Conservation (phyloP, 805 yeast species). For the Torulaspora maleeae region DNA sequence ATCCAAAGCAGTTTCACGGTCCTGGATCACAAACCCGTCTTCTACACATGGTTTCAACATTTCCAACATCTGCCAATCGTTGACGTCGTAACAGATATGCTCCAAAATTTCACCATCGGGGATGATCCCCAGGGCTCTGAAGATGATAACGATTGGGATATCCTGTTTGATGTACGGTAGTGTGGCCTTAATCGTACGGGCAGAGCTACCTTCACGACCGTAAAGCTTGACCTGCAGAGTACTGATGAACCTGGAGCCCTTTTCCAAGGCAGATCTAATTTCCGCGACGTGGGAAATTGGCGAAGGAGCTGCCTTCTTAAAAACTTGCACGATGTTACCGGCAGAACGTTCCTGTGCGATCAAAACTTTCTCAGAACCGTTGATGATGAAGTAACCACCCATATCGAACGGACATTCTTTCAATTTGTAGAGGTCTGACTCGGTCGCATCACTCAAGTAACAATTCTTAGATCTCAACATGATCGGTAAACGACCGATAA, state of each 20-base stretch:
- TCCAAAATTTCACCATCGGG: constrained; percentile 99
- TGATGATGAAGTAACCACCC: constrained; percentile 98
- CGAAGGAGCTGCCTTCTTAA: constrained; percentile 95
- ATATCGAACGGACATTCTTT: constrained; percentile 99
- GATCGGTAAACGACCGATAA: constrained; percentile 95
- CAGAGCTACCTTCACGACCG: constrained; percentile 68
- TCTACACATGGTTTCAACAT: constrained; percentile 98
- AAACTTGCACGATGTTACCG: constrained; percentile 97
- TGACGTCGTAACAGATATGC: constrained; percentile 95
- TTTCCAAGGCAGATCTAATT: constrained; percentile 92
- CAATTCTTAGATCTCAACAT: constrained; percentile 97
- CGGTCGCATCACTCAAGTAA: constrained; percentile 82
- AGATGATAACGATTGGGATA: constrained; percentile 93
- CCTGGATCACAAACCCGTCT: constrained; percentile 97
- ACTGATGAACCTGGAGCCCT: constrained; percentile 92
- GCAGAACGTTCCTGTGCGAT: constrained; percentile 99
- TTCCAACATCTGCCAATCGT: constrained; percentile 99
- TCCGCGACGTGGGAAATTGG: constrained; percentile 96
- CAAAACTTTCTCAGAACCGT: constrained; percentile 96
- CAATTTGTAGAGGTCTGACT: constrained; percentile 88
- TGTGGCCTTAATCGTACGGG: constrained; percentile 90
- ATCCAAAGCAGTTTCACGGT: constrained; percentile 95
- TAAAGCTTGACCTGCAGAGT: constrained; percentile 90
- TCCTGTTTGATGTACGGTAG: constrained; percentile 95
- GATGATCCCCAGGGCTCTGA: constrained; percentile 96